phyloP scores from a whole-genome alignment of 305 asterid species.

The Fraxinus dipetala region DNA sequence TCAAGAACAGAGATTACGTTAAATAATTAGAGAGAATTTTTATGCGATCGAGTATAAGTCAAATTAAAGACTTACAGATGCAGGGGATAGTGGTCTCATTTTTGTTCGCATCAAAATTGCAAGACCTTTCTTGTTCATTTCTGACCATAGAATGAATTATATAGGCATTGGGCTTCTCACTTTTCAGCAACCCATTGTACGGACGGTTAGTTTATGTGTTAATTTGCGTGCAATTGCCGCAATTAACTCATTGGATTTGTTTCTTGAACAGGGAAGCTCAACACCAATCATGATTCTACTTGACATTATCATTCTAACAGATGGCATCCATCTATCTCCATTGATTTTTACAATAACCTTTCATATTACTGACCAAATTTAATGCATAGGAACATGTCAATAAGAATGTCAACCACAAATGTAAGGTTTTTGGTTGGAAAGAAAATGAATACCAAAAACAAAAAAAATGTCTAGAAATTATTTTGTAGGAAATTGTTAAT shows the following conservation, averaged over 20 bases:
- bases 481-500: too few species aligned
- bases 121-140: conserved; percentile 67
- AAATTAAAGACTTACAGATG: conserved; percentile 39
- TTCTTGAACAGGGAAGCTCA: not conserved
- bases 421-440: too few species aligned
- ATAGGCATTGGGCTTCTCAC: not conserved
- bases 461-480: too few species aligned
- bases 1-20: not conserved
- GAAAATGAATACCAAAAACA: too few species aligned
- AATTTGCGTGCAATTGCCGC: not conserved
- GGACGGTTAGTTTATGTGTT: not conserved
- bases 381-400: too few species aligned
- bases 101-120: conserved; percentile 71
- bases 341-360: too few species aligned
- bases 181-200: not conserved
- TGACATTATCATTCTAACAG: too few species aligned
- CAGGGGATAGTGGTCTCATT: conserved; percentile 67
- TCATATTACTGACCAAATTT: too few species aligned
- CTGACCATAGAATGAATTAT: not conserved
- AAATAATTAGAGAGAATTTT: not conserved
- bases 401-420: too few species aligned
- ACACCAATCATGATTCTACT: not conserved
- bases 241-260: not conserved
- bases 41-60: conserved; percentile 7
- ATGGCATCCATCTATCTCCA: too few species aligned